Evolutionary conservation across 2,329 filamentous ascomycete genomes (phyloP).

Genomic region (Xylariaceae sp.): DNA sequence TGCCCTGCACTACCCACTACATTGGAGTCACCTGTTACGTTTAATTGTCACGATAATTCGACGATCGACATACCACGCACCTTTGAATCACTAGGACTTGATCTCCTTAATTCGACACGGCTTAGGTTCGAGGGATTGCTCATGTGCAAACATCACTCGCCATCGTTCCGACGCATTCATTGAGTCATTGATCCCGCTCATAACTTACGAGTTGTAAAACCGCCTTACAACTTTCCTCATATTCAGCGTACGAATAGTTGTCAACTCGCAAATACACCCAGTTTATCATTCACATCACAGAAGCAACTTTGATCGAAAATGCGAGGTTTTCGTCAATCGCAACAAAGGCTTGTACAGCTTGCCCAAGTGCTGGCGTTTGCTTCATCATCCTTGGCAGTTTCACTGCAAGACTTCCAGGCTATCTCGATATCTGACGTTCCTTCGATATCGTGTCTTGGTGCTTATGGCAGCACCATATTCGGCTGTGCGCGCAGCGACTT

Average conservation of each 20-base stretch:
- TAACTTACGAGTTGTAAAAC: neutral
- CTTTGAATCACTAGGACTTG: conserved; percentile 23
- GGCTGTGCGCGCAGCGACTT: conserved; percentile 27
- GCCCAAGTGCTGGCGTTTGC: conserved; percentile 19
- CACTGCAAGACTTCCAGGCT: conserved; percentile 28
- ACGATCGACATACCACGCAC: too few relatives aligned
- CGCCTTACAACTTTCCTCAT: neutral
- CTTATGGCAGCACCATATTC: conserved; percentile 25
- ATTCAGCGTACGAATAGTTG: neutral
- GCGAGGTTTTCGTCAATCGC: conserved; percentile 16
- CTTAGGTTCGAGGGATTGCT: neutral
- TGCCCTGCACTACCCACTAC: too few relatives aligned
- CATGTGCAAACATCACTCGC: neutral
- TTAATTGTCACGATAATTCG: too few relatives aligned
- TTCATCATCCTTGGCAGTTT: conserved; percentile 26
- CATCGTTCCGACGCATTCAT: neutral
- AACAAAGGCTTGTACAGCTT: conserved; percentile 19
- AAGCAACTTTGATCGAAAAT: conserved; percentile 1
- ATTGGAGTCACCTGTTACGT: too few relatives aligned
- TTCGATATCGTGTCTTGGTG: conserved; percentile 24
- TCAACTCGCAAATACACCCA: neutral
- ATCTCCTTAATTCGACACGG: conserved; percentile 13
- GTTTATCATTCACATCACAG: neutral
- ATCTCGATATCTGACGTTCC: conserved; percentile 27
- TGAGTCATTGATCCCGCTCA: conserved; percentile 1